Evolutionary conservation across 148 eudicot genomes (phyloP).

Genomic region (Drosera capensis): DNA sequence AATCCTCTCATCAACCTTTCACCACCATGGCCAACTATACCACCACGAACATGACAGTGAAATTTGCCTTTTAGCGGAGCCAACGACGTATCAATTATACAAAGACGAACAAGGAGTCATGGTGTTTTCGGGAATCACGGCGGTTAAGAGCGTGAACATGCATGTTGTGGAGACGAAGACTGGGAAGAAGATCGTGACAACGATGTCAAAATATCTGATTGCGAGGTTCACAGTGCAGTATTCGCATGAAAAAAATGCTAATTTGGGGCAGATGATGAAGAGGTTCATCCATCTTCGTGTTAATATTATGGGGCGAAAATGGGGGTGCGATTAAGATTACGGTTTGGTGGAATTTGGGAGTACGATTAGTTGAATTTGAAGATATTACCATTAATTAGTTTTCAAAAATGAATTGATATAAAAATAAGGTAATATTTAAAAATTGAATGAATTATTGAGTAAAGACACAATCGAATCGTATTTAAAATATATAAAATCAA

Average conservation of each 20-base stretch:
- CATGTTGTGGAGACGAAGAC: slow-evolving; percentile 50
- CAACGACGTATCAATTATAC: slow-evolving; percentile 78
- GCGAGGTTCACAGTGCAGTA: slow-evolving; percentile 67
- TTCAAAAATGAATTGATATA: too few relatives aligned
- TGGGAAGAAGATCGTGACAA: slow-evolving; percentile 64
- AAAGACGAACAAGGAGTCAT: slow-evolving; percentile 26
- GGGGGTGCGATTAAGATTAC: too few relatives aligned
- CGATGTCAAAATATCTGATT: slow-evolving; percentile 49
- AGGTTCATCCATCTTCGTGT: slow-evolving; percentile 71
- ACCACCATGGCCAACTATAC: too few relatives aligned
- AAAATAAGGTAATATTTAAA: too few relatives aligned
- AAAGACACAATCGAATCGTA: too few relatives aligned
- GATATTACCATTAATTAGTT: too few relatives aligned
- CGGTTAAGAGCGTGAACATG: slow-evolving; percentile 49
- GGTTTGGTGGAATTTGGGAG: too few relatives aligned
- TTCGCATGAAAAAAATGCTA: slow-evolving; percentile 94
- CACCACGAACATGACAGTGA: slow-evolving; percentile 72
- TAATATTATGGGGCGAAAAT: slow-evolving; percentile 85
- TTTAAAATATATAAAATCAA: too few relatives aligned
- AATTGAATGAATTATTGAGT: too few relatives aligned
- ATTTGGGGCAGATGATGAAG: slow-evolving; percentile 95
- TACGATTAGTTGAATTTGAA: too few relatives aligned
- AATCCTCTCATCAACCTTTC: too few relatives aligned
- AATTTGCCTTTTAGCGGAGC: slow-evolving; percentile 89
- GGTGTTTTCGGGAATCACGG: slow-evolving; percentile 58